These are phyloP conservation scores for Orobanche coerulescens DNA, from an alignment of 257 asterid species.

Conservation along the genomic window DNA sequence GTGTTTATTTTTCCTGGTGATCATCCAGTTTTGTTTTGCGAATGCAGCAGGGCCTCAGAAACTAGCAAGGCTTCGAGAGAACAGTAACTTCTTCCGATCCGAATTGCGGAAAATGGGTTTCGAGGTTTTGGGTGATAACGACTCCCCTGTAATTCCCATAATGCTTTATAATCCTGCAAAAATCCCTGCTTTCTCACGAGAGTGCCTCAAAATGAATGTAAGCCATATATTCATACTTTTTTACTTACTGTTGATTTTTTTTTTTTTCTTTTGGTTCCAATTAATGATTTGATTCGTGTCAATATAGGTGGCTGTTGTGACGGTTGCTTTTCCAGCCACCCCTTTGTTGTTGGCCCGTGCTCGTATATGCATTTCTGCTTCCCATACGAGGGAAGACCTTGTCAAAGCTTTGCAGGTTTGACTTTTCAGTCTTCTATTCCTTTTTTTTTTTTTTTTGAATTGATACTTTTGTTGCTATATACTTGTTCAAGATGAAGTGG, in stretches of 20 bases:
- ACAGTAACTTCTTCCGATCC: conserved; percentile 80
- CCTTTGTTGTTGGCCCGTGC: conserved; percentile 91
- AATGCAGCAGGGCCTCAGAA: conserved; percentile 78
- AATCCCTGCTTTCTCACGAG: conserved; percentile 93
- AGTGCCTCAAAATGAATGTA: conserved; percentile 78
- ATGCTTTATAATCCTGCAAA: conserved; percentile 93
- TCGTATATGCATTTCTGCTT: conserved; percentile 85
- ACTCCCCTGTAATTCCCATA: conserved; percentile 94
- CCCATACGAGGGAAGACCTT: conserved; percentile 89
- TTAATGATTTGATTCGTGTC: too few relatives aligned
- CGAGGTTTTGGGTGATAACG: conserved; percentile 94
- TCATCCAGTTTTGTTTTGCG: too few relatives aligned
- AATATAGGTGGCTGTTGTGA: conserved; percentile 80
- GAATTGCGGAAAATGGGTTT: conserved; percentile 94
- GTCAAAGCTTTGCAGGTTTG: conserved; percentile 73
- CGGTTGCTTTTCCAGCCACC: conserved; percentile 94
- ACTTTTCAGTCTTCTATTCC: too few relatives aligned
- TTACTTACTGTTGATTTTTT: too few relatives aligned
- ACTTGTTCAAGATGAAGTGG: too few relatives aligned
- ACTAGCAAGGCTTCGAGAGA: conserved; percentile 78
- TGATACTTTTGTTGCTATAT: too few relatives aligned
- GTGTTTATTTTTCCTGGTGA: too few relatives aligned
- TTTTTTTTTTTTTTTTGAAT: too few relatives aligned
- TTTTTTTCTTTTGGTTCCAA: too few relatives aligned
- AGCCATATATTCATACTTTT: too few relatives aligned